phyloP scores from a whole-genome alignment of 768 basidiomycete species.

The Auriscalpium orientale region DNA sequence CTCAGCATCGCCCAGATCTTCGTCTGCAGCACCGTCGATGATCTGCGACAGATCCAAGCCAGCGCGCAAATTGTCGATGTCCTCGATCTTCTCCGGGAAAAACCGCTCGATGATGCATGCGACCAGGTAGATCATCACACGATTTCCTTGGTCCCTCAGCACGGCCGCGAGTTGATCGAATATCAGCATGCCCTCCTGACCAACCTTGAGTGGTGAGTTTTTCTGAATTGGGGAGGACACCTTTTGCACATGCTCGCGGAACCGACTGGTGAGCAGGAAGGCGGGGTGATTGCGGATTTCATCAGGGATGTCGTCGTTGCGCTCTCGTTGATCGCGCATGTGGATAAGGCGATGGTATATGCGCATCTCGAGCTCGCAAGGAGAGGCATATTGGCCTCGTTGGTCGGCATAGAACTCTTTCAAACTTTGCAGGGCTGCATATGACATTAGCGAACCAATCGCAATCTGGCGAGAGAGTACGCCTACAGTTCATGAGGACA shows the following conservation, averaged over 20 bases:
- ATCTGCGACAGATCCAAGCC: conserved; percentile 51
- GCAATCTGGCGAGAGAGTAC: background rate
- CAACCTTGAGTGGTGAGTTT: conserved; percentile 55
- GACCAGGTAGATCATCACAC: conserved; percentile 77
- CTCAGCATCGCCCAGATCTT: conserved; percentile 17
- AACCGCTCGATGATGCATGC: conserved; percentile 84
- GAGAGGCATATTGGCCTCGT: conserved; percentile 52
- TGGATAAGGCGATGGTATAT: conserved; percentile 92
- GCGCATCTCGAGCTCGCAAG: conserved; percentile 91
- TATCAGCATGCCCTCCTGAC: conserved; percentile 57
- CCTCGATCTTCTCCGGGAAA: conserved; percentile 74
- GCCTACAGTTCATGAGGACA: conserved; percentile 85
- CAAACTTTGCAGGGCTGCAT: conserved; percentile 80
- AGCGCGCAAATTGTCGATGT: conserved; percentile 60
- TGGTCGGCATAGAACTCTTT: conserved; percentile 93
- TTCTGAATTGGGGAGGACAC: conserved; percentile 72
- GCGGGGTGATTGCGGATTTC: conserved; percentile 64
- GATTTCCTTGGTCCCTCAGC: conserved; percentile 56
- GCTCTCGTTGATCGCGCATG: conserved; percentile 77
- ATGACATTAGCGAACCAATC: background rate
- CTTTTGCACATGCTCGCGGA: conserved; percentile 73
- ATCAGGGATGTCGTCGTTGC: conserved; percentile 63
- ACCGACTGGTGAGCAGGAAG: conserved; percentile 74
- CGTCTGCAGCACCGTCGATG: conserved; percentile 46
- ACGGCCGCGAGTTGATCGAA: conserved; percentile 55